A percentile compares a stretch with the other conserved stretches of the same genome.
Evolutionary conservation across 1,139 yeast species (phyloP).

Genomic region (Lodderomyces metapsilosis): DNA sequence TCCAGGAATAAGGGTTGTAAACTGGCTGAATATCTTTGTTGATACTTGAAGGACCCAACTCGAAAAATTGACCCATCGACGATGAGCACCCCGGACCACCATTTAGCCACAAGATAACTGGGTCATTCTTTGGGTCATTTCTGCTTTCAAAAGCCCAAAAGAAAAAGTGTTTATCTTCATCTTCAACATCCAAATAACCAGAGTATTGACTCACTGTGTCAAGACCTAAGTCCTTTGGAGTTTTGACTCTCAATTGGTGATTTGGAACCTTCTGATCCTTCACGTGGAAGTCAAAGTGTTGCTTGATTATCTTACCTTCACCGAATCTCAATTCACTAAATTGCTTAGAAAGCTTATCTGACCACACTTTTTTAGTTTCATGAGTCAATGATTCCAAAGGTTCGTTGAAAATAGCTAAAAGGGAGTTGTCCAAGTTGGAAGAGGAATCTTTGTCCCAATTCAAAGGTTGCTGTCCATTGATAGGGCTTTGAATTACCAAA

Average conservation of each 20-base stretch:
- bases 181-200: conserved; percentile 82
- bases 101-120: conserved; percentile 43
- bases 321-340: conserved; percentile 57
- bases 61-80: conserved; percentile 41
- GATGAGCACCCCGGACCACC: conserved; percentile 50
- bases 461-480: too few relatives aligned
- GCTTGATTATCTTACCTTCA: conserved; percentile 27
- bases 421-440: too few relatives aligned
- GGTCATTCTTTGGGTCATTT: conserved; percentile 44
- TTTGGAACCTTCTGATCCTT: conserved; percentile 43
- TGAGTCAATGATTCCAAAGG: conserved; percentile 46
- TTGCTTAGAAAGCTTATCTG: conserved; percentile 53
- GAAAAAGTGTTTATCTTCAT: conserved; percentile 72
- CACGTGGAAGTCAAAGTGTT: conserved; percentile 57
- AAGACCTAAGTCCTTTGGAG: conserved; percentile 62
- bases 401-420: conserved; percentile 41
- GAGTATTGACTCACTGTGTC: conserved; percentile 80
- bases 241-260: conserved; percentile 61
- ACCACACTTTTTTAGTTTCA: conserved; percentile 55
- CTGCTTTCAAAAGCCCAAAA: conserved; percentile 45
- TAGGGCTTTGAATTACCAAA: too few relatives aligned
- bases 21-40: conserved; percentile 34
- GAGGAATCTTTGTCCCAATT: too few relatives aligned
- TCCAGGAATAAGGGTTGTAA: conserved; percentile 42
- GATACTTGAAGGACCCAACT: conserved; percentile 42